Evolutionary conservation across 768 basidiomycete genomes (phyloP).

Genomic region (Agaricus blazei): DNA sequence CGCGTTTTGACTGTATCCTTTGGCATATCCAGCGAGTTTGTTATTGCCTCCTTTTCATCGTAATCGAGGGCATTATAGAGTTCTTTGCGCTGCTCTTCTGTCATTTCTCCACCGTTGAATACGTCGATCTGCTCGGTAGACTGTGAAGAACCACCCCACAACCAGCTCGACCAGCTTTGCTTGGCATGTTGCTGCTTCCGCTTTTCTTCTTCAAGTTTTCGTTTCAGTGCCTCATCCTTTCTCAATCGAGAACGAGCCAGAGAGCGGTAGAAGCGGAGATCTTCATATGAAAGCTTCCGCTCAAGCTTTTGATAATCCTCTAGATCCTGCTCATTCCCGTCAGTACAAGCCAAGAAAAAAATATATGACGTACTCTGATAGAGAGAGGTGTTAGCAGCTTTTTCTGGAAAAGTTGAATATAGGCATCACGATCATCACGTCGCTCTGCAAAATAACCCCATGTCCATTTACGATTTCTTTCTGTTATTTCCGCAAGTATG

Average conservation of each 20-base stretch:
- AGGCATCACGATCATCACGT: conserved; percentile 79
- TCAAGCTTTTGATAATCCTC: conserved; percentile 63
- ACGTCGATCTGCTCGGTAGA: conserved; percentile 42
- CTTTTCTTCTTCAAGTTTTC: conserved; percentile 64
- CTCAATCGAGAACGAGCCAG: conserved; percentile 84
- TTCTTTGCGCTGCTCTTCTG: conserved; percentile 85
- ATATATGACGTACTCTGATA: conserved; percentile 43
- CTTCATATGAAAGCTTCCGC: conserved; percentile 83
- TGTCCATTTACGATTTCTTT: conserved; percentile 81
- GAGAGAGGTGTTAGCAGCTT: conserved; percentile 51
- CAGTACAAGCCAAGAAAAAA: neutral
- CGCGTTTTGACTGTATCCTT: conserved; percentile 77
- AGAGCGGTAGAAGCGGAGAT: conserved; percentile 95
- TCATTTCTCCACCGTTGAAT: conserved; percentile 63
- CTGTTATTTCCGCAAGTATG: conserved; percentile 78
- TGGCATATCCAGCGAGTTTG: conserved; percentile 64
- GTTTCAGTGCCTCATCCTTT: conserved; percentile 75
- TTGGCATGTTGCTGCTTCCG: conserved; percentile 44
- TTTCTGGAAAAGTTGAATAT: conserved; percentile 82
- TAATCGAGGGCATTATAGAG: conserved; percentile 89
- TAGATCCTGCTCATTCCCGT: conserved; percentile 38
- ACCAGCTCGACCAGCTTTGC: conserved; percentile 68
- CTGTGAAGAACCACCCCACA: conserved; percentile 63
- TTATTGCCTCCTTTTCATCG: conserved; percentile 78
- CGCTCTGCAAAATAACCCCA: conserved; percentile 89